Evolutionary conservation across 2,329 filamentous ascomycete genomes (phyloP).

Genomic region (Botrytis byssoidea): DNA sequence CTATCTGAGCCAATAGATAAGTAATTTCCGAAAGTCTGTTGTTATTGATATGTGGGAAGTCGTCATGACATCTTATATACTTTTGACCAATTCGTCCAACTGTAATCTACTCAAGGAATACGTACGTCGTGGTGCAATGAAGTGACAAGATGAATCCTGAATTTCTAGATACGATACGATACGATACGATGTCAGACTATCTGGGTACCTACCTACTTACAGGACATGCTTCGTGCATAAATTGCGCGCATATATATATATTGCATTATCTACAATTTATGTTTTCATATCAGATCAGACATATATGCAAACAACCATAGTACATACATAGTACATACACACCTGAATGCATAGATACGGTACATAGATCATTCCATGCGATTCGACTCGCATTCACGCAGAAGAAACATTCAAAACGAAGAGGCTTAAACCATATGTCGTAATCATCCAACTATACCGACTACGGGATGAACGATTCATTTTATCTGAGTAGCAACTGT

Average conservation of each 20-base stretch:
- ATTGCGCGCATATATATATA: conserved; percentile 11
- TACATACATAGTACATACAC: not conserved
- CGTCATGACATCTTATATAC: not conserved
- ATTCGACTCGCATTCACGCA: not conserved
- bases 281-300: not conserved
- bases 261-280: conserved; percentile 3
- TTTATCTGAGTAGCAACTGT: not conserved
- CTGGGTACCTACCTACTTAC: not conserved
- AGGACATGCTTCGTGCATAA: not conserved
- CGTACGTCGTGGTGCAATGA: not conserved
- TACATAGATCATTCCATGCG: not conserved
- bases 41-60: not conserved
- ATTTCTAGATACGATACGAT: not conserved
- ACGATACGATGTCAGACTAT: not conserved
- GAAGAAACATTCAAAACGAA: not conserved
- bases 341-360: not conserved
- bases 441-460: not conserved
- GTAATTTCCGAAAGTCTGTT: conserved; percentile 13
- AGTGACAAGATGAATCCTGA: not conserved
- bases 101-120: not conserved
- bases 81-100: not conserved
- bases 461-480: not conserved
- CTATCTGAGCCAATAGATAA: not conserved
- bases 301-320: not conserved
- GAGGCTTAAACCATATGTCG: not conserved